Evolutionary conservation across 2,329 filamentous ascomycete species (phyloP).

Genomic region (Fusarium denticulatum): DNA sequence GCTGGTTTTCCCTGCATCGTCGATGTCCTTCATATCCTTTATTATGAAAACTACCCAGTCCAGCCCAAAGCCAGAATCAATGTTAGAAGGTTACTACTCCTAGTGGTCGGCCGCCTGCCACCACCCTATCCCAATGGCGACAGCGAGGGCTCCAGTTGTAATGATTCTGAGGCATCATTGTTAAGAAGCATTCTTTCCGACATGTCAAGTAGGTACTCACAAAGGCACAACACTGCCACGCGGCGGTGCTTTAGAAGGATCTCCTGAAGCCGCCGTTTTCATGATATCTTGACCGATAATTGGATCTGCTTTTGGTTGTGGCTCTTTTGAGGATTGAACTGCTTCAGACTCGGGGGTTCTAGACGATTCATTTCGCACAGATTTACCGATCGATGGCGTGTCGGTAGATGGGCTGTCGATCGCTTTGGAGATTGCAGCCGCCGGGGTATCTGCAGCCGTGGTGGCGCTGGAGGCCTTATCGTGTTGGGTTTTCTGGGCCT

Average conservation of each 20-base stretch:
- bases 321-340: neutral
- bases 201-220: slow-evolving; percentile 16
- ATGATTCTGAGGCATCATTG: slow-evolving; percentile 27
- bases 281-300: slow-evolving; percentile 1
- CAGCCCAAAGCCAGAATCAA: neutral
- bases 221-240: slow-evolving; percentile 29
- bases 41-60: slow-evolving; percentile 20
- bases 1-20: neutral
- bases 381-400: neutral
- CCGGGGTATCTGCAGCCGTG: neutral
- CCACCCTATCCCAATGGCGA: slow-evolving; percentile 43
- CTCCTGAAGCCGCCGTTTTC: neutral
- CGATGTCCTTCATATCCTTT: neutral
- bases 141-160: slow-evolving; percentile 38
- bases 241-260: slow-evolving; percentile 8
- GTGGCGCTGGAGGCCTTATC: neutral
- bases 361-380: neutral
- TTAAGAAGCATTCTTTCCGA: slow-evolving; percentile 18
- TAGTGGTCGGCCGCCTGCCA: slow-evolving; percentile 37
- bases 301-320: neutral
- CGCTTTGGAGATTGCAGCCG: neutral
- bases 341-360: neutral
- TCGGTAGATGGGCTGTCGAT: neutral
- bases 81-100: neutral
- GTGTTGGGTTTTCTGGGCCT: slow-evolving; percentile 7